Evolutionary conservation across 2,329 filamentous ascomycete species (phyloP), one percentile per base, ranked within the genome.

Genomic region (Didymella keratinophila): DNA sequence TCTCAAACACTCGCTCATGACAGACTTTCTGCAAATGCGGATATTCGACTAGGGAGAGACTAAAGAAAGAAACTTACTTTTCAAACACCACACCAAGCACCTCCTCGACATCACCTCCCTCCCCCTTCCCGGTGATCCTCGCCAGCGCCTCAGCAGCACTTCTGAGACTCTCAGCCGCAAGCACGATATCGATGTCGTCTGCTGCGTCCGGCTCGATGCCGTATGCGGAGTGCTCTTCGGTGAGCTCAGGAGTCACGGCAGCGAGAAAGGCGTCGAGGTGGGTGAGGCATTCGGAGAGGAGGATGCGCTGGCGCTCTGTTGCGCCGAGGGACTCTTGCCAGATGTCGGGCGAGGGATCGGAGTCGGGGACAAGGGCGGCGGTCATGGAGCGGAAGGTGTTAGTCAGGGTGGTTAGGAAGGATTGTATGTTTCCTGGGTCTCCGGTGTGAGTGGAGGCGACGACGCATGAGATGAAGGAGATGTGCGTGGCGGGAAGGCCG

Each of bases 51-150:
- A n/a, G n/a, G n/a, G n/a, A n/a, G n/a, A n/a, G 37, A 23, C 34
- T 20, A 41, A 48, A n/a, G 5, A 48, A 25, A 46, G 42, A 61
- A 50, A 86, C 86, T 82, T 80, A 96, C 91, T 96, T 98, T 77
- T 98, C 94, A 79, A 99, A 99, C 4, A 99, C 93, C 21, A 99
- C 93, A 0, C 95, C 95, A 43, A 99, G 79, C 8, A 99, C 92
- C 73, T 98, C 95, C 75, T 99, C 94, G 16, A 98, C 92, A 76
- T 98, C 94, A 2, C 93, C 91, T 39, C 85, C 86, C 68, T 93
- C 91, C 0, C 93, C 93, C 54, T 87, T 87, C 0, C 95, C 95
- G 1, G 93, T 98, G 68, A 98, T 96, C 56, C 88, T 87, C 2
- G 92, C 90, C n/a, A 76, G 61, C 16, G 70, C 62, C n/a, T 75